Evolutionary conservation across 1,139 yeast species (phyloP), one percentile per base, ranked within the genome.

Genomic region (Geotrichum bryndzae): DNA sequence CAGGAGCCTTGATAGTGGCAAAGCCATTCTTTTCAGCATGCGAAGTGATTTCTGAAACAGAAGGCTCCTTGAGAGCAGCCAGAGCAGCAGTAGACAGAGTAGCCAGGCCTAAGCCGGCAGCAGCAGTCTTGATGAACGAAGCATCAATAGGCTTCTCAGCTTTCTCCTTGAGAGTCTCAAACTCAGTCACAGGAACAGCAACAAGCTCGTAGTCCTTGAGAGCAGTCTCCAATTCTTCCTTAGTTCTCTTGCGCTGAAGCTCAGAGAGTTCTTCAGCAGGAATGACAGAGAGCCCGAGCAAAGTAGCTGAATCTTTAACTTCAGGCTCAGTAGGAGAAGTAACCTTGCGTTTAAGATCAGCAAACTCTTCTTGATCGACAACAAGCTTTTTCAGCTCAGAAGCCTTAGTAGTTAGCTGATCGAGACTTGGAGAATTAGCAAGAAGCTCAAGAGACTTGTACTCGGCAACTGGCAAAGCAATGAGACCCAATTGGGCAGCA

Each of bases 1-100:
- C 48, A 41, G 48, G 18, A 4, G 48, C 48, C 18, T 41, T 7
- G 48, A 77, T 57, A 15, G 73, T 62, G 3, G 63, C 62, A 38
- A 63, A 59, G 13, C 66, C 65, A 54, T 66, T 55, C 50, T 61
- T 62, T 18, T 62, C 57, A 3, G 82, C 82, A 53, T 72, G 71
- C 8, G 70, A 68, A 5, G 66, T 60, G 3, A 82, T 62, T 48
- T 64, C 68, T 6, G 57, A 61, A 13, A 64, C 25, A 53, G 68
- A 60, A 3, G 70, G 70, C 1, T 58, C 55, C 54, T 65, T 65
- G 8, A 63, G 54, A 10, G 57, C 41, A 11, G 54, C 46, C 56
- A 64, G 60, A 53, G 68, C 71, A 15, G 63, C 63, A 67, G 61
- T 15, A 73, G 68, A 63, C 11, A 67, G 65, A n/a, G 64, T 57